Evolutionary conservation across 306 rosid species (phyloP), one percentile per base, ranked within the genome.

Genomic region (Glycine latifolia): DNA sequence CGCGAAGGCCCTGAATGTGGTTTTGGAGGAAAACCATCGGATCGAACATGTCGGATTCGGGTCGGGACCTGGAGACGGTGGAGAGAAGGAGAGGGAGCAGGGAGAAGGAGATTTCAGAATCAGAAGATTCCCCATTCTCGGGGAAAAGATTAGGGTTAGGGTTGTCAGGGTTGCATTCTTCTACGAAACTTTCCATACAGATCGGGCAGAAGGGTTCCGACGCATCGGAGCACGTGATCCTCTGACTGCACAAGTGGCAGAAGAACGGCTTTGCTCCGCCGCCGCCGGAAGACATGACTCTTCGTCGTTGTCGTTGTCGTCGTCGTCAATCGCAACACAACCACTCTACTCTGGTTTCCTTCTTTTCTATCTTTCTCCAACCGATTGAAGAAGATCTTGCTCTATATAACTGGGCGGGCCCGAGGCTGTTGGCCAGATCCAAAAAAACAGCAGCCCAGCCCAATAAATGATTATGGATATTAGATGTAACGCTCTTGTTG

Each of bases 1-100:
- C 31, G 2, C 31, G 31, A 41, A 92, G 90, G 47, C 74, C 89
- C 16, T 88, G 95, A 10, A 95, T 84, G 71, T 91, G 94, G 79
- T 90, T 95, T 83, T 93, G 94, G 62, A 95, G 95, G 65, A 93
- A 95, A 14, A 79, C 46, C 8, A 91, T 58, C 7, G 99, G 97
- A 81, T 93, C 87, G 88, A 90, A 95, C 13, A 70, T 88, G 3
- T 93, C 94, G 0, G 95, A 7, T 33, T 89, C 95, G 77, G 86
- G 31, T 26, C 15, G 20, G 86, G 44, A 10, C n/a, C 87, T 44
- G 5, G 92, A n/a, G 0, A 3, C 1, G 89, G 58, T 46, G 31
- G 31, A 26, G 31, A 87, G 73, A 49, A 91, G 82, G 61, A 87
- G 78, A 80, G 85, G 71, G 73, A 78, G 82, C 77, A 86, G 83